Conservation (phyloP, 1,139 yeast genomes). For the Petasospora fabianii region DNA sequence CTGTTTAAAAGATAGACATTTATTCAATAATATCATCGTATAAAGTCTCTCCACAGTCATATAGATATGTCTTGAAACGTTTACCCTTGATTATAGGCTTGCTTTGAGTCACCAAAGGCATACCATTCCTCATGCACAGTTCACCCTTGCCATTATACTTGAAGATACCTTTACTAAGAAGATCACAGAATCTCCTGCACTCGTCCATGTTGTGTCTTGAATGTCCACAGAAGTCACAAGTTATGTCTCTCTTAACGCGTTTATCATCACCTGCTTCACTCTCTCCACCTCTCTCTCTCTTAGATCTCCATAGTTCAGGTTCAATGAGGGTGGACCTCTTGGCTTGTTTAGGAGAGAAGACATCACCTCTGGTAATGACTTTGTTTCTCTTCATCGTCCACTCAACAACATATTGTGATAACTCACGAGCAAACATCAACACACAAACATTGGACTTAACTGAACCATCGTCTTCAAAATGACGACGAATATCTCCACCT, state of each 20-base stretch:
- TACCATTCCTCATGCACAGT: not conserved
- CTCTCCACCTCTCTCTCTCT: not conserved
- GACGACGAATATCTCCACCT: not conserved
- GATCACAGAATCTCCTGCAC: not conserved
- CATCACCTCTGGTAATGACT: not conserved
- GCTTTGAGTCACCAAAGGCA: not conserved
- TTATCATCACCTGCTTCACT: not conserved
- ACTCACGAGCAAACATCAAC: conserved; percentile 1
- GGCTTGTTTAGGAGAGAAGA: not conserved
- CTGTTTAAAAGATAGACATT: not conserved
- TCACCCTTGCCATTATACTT: conserved; percentile 1
- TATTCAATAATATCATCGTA: not conserved
- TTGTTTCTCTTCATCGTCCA: not conserved
- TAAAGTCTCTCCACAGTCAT: not conserved
- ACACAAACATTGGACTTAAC: not conserved
- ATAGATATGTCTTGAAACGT: not conserved
- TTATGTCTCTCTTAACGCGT: not conserved
- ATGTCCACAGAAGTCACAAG: conserved; percentile 2
- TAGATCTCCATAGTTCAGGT: not conserved
- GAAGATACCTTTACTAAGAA: not conserved
- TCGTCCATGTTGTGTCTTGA: not conserved
- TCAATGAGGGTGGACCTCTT: not conserved
- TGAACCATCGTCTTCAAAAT: not conserved
- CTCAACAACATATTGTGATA: conserved; percentile 2
- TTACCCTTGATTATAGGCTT: not conserved